These are phyloP conservation scores for Exophiala dermatitidis DNA, from an alignment of 2,329 filamentous ascomycete genomes.

Conservation along the genomic window DNA sequence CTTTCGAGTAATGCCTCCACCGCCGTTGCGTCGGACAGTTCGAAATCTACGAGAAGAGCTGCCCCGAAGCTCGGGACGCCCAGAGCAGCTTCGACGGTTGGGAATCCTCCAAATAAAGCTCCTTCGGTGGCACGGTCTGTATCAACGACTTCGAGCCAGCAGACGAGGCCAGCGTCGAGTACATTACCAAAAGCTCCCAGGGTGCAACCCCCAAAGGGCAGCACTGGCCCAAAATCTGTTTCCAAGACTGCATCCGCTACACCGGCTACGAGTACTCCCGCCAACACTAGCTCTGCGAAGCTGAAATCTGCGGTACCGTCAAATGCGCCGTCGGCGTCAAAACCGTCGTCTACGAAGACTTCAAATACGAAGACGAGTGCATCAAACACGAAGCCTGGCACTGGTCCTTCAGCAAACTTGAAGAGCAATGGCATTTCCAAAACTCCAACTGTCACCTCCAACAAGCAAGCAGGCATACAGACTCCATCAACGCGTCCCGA, in stretches of 20 bases:
- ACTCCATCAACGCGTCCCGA: background rate
- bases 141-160: background rate
- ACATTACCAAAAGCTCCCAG: background rate
- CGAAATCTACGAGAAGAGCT: background rate
- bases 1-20: constrained; percentile 23
- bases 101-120: background rate
- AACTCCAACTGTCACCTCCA: too few relatives aligned
- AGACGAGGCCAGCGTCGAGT: background rate
- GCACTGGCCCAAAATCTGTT: too few relatives aligned
- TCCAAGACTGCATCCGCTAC: background rate
- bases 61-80: background rate
- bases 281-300: background rate
- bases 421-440: too few relatives aligned
- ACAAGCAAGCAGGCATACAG: background rate
- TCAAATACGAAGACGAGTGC: background rate
- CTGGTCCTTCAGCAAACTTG: background rate
- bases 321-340: background rate
- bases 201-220: too few relatives aligned
- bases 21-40: constrained; percentile 16
- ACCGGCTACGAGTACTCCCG: background rate
- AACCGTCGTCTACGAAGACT: background rate
- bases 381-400: background rate
- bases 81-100: constrained; percentile 2
- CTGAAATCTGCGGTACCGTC: background rate
- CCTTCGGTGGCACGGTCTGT: background rate